These are phyloP conservation scores for Gossypium turneri DNA, from an alignment of 345 rosid species.

Conservation along the genomic window DNA sequence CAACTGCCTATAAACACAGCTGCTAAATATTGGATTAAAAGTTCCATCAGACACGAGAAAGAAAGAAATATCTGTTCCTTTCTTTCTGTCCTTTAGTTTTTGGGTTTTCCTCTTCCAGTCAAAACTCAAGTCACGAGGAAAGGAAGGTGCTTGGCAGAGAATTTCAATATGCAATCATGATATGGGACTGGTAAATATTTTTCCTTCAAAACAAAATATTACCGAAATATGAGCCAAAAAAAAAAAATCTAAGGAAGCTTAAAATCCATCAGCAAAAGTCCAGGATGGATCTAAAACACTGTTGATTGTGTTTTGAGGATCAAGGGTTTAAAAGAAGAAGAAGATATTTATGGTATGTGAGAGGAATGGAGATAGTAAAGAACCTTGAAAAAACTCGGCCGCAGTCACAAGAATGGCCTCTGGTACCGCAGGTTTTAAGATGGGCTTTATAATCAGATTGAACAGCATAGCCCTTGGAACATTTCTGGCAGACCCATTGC, in stretches of 20 bases:
- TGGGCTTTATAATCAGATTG: slow-evolving; percentile 96
- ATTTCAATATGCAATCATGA: slow-evolving; percentile 5
- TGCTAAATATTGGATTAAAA: slow-evolving; percentile 17
- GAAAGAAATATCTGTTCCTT: neutral
- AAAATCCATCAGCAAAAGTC: neutral
- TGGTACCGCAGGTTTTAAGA: slow-evolving; percentile 92
- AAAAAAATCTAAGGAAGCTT: neutral
- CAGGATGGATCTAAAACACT: neutral
- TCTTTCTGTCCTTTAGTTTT: neutral
- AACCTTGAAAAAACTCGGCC: slow-evolving; percentile 97
- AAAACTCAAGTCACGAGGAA: neutral
- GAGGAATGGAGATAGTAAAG: neutral
- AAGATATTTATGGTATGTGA: neutral
- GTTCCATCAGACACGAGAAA: slow-evolving; percentile 26
- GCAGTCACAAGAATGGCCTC: slow-evolving; percentile 97
- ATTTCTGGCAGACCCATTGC: slow-evolving; percentile 90
- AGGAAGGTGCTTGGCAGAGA: too few species aligned
- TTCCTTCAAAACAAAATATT: neutral
- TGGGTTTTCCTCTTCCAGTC: neutral
- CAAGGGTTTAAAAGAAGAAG: neutral
- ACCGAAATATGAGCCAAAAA: neutral
- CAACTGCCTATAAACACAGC: slow-evolving; percentile 26
- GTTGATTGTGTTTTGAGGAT: neutral
- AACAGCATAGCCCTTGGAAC: slow-evolving; percentile 93
- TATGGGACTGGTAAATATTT: neutral